phyloP scores from a whole-genome alignment of 2,329 filamentous ascomycete genomes.

The Stemphylium vesicarium region DNA sequence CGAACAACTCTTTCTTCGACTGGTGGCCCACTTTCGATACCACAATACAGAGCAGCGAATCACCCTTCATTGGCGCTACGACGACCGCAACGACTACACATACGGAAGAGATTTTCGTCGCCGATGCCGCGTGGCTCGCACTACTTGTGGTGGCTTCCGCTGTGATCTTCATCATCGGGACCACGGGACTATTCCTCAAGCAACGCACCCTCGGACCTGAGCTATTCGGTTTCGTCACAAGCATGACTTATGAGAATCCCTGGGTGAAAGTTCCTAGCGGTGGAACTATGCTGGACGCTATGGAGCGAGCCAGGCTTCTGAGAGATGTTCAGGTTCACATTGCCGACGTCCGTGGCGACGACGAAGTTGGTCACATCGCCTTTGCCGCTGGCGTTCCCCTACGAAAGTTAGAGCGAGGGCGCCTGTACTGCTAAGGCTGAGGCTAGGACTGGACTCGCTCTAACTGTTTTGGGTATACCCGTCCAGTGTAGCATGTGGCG shows the following conservation, averaged over 20 bases:
- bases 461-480: conserved; percentile 9
- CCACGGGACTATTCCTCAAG: conserved; percentile 31
- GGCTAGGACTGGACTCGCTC: not conserved
- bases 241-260: conserved; percentile 48
- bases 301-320: conserved; percentile 44
- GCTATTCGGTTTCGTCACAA: conserved; percentile 45
- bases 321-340: conserved; percentile 40
- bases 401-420: conserved; percentile 35
- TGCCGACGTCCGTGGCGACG: conserved; percentile 38
- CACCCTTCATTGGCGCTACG: conserved; percentile 38
- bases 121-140: conserved; percentile 38
- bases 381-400: conserved; percentile 41
- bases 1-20: conserved; percentile 16
- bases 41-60: not conserved
- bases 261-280: conserved; percentile 36
- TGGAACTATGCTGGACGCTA: conserved; percentile 40
- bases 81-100: conserved; percentile 23
- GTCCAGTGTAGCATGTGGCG: conserved; percentile 16
- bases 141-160: conserved; percentile 29
- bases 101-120: conserved; percentile 29
- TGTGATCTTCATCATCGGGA: conserved; percentile 29
- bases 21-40: conserved; percentile 24
- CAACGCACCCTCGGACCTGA: conserved; percentile 39
- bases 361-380: conserved; percentile 45
- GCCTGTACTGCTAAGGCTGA: conserved; percentile 31